Conservation (phyloP, 2,329 filamentous ascomycete species). For the Claviceps sp. region DNA sequence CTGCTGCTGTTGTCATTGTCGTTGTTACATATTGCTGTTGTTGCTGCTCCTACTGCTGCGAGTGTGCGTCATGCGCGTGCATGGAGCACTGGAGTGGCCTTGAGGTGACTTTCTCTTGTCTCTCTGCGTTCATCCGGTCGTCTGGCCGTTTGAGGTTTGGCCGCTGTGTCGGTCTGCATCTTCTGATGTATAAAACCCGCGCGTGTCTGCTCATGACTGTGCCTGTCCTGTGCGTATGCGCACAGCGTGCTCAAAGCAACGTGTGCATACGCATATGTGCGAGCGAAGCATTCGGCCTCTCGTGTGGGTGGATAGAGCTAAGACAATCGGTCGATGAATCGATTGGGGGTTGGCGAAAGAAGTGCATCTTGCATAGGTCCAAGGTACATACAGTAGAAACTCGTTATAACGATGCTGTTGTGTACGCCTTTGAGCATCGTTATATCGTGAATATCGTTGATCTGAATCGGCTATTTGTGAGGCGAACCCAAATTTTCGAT, state of each 20-base stretch:
- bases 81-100: neutral
- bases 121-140: neutral
- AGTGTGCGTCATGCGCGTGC: neutral
- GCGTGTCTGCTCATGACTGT: neutral
- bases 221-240: neutral
- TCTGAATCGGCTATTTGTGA: too few relatives aligned
- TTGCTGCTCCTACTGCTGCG: conserved; percentile 4
- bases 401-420: too few relatives aligned
- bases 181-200: neutral
- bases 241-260: neutral
- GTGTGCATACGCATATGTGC: neutral
- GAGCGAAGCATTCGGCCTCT: too few relatives aligned
- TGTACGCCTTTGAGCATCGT: too few relatives aligned
- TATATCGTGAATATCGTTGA: too few relatives aligned
- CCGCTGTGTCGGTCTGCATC: neutral
- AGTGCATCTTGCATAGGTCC: neutral
- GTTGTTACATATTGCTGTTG: neutral
- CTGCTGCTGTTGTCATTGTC: neutral
- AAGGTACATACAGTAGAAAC: too few relatives aligned
- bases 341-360: neutral
- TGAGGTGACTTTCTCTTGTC: neutral
- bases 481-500: too few relatives aligned
- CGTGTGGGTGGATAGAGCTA: too few relatives aligned
- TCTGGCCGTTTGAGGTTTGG: neutral
- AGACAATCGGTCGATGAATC: neutral